Evolutionary conservation across 176 grass and related monocot genomes (phyloP).

Genomic region (Poa annua): DNA sequence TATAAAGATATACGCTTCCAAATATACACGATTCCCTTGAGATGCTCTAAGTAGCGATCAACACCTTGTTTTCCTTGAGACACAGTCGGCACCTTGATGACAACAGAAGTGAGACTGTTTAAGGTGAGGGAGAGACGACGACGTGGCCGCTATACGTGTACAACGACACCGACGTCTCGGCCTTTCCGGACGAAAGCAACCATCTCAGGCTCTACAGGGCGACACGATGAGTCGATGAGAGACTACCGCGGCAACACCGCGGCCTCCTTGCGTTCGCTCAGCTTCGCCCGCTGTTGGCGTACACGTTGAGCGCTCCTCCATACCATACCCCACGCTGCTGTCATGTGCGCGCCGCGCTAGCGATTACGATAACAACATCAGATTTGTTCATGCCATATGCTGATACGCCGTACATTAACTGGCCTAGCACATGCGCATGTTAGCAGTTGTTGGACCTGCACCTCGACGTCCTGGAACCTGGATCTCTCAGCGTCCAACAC

Average conservation of each 20-base stretch:
- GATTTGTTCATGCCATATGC: neutral
- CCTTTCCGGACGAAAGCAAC: neutral
- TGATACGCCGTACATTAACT: neutral
- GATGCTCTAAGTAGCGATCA: no score
- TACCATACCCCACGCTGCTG: neutral
- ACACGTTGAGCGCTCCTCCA: neutral
- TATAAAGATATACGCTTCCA: no score
- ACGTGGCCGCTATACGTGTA: neutral
- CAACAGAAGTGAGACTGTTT: no score
- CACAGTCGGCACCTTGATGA: no score
- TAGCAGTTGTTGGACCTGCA: neutral
- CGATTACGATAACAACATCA: neutral
- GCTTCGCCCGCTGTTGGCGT: slow-evolving; percentile 6
- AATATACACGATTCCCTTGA: no score
- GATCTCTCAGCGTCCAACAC: neutral
- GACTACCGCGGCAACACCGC: slow-evolving; percentile 25
- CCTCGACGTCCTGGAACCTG: neutral
- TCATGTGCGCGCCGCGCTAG: slow-evolving; percentile 1
- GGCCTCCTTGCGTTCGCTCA: slow-evolving; percentile 12
- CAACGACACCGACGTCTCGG: slow-evolving; percentile 3
- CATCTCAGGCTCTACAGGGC: neutral
- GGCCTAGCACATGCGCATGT: neutral
- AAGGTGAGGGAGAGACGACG: neutral
- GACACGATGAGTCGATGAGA: neutral
- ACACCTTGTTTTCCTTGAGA: no score